Evolutionary conservation across 1,284 basidiomycete genomes (phyloP).

Genomic region (Tilletia horrida): DNA sequence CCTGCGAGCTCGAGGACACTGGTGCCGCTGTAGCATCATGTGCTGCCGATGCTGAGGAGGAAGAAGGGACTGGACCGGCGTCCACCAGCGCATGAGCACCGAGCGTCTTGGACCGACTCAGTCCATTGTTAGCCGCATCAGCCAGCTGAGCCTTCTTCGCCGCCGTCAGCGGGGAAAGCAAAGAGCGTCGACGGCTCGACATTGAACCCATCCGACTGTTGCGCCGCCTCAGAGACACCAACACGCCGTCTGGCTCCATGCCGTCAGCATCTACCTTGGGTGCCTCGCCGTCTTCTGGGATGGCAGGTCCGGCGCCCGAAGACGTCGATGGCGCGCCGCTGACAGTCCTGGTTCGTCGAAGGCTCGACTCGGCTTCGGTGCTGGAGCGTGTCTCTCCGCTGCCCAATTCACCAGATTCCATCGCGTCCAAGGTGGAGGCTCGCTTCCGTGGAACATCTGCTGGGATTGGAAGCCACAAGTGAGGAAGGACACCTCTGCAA

Average conservation of each 20-base stretch:
- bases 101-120: conserved; percentile 9
- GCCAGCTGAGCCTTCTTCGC: background rate
- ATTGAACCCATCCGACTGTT: background rate
- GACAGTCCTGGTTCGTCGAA: background rate
- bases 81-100: background rate
- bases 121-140: background rate
- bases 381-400: background rate
- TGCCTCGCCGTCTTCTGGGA: background rate
- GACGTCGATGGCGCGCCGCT: background rate
- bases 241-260: background rate
- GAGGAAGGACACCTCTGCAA: conserved; percentile 36
- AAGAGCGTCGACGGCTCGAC: background rate
- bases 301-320: background rate
- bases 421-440: background rate
- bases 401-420: background rate
- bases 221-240: background rate
- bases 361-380: background rate
- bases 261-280: background rate
- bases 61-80: background rate
- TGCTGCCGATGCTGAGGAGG: background rate
- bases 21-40: background rate
- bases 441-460: conserved; percentile 4
- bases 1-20: background rate
- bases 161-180: background rate
- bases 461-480: conserved; percentile 44